Evolutionary conservation across 495 filamentous ascomycete genomes (phyloP), one percentile per base, ranked within the genome.

Genomic region (Neurospora sp.): DNA sequence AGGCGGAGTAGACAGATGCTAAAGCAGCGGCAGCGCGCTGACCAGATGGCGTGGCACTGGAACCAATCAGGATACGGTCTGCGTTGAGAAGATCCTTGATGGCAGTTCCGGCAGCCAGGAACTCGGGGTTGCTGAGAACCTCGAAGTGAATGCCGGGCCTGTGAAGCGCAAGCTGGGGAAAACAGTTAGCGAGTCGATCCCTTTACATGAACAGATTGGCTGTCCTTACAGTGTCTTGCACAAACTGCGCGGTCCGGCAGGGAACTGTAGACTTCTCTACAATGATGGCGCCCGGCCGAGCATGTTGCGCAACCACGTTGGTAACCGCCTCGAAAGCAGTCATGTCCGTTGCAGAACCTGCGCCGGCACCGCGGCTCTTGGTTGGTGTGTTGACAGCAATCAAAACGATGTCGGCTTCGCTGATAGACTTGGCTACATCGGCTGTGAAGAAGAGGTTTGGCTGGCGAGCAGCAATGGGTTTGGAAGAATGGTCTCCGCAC

Each of bases 231-330:
- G 89, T 92, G 71, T 89, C 85, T 70, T 87, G 85, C n/a, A 95
- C 87, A 11, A 88, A 84, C 70, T 93, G 84, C 2, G 93, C 90
- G 7, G 93, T 95, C 44, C 90, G 84, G 77, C 90, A 92, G 4
- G 93, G 93, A 40, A 95, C 93, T 0, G 93, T 95, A 40, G 88
- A 91, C 81, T 94, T 95, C 81, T 95, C 93, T 5, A 95, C 93
- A 31, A 95, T 85, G 73, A 94, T 92, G 62, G 90, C 90, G 41
- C 90, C 90, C 5, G 86, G 82, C 42, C 85, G 87, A 5, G 92
- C 89, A 70, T 90, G 81, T 70, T 85, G 81, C 1, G 93, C 93
- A 69, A 95, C 90, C 66, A 87, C 87, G 40, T 87, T 83, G 5
- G 88, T 88, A 0, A 91, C 93, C 23, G 86, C 86, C 79, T 95